Evolutionary conservation across 2,329 filamentous ascomycete species (phyloP), one percentile per base, ranked within the genome.

Genomic region (Venturia pyrina): DNA sequence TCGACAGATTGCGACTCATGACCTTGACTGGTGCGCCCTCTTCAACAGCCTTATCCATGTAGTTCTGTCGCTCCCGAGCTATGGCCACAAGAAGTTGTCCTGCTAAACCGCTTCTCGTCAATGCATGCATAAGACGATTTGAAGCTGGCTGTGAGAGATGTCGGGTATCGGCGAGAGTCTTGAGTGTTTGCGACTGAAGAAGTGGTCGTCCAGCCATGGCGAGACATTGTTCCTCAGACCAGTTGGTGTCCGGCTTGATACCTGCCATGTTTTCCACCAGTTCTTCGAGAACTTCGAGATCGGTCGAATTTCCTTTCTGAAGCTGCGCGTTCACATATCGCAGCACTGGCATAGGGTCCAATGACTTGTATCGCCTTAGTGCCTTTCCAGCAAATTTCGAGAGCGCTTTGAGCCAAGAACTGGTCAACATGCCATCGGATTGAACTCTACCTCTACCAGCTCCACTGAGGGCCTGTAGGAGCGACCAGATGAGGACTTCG

Each of bases 221-320:
- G 68, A 90, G 81, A 37, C 96, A 84, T 76, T 97, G 93, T 21
- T 87, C 81, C 70, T 99, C 93, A 40, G 91, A 97, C 72, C 96
- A 93, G 72, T 93, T 91, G 64, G 88, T 85, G 67, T 93, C 89
- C 4, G 93, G 87, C 15, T 93, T 88, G 67, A 99, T 93, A 59
- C 96, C 96, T 21, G 91, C 91, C 95, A 99, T 98, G 2, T 90
- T 90, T 44, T 87, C 87, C 63, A 98, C 89, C 67, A 99, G 84
- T 72, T 98, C 91, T 73, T 95, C 90, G 53, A 99, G 80, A 67
- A 99, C 90, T 69, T 96, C 91, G 43, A 99, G 82, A 74, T 98
- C 93, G 11, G 90, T 96, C 0, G 92, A 89, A 70, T 96, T 96
- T 68, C 93, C 89, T 62, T 83, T 84, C 62, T 87, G 84, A 5